Conservation (phyloP, 495 filamentous ascomycete species). For the Podospora comata region DNA sequence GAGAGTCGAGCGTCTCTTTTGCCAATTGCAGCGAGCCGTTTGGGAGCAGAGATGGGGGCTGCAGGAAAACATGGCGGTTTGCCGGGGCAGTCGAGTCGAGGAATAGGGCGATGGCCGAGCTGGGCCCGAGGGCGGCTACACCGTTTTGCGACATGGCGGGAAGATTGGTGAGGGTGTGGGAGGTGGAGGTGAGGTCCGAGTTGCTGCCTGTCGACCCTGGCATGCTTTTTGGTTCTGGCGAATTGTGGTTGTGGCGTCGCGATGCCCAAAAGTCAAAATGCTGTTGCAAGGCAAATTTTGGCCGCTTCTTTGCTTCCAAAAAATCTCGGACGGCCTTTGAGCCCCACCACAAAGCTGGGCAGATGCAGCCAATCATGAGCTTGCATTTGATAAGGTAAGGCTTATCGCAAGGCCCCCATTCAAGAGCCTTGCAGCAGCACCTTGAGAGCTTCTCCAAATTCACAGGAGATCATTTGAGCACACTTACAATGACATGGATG, state of each 20-base stretch:
- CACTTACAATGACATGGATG: too few relatives aligned
- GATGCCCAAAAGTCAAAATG: background rate
- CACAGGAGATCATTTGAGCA: too few relatives aligned
- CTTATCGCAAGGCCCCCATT: background rate
- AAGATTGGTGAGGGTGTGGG: constrained; percentile 49
- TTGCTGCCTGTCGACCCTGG: constrained; percentile 46
- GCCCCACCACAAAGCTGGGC: constrained; percentile 17
- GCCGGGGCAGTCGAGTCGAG: constrained; percentile 46
- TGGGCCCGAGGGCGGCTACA: constrained; percentile 23
- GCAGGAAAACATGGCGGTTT: constrained; percentile 64
- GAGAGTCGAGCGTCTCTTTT: constrained; percentile 71
- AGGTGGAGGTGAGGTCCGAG: constrained; percentile 55
- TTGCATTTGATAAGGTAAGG: background rate
- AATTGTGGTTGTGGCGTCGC: constrained; percentile 1
- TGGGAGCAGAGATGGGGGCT: constrained; percentile 61
- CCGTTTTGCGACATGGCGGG: constrained; percentile 32
- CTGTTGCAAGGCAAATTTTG: constrained; percentile 10
- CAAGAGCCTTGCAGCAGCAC: background rate
- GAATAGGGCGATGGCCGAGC: constrained; percentile 42
- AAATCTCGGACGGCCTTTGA: constrained; percentile 16
- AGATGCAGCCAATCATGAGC: constrained; percentile 3
- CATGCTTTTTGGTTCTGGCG: constrained; percentile 32
- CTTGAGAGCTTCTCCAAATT: background rate
- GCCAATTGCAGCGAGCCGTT: constrained; percentile 62
- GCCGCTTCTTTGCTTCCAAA: constrained; percentile 11